Percentiles rank a stretch among this genome's conserved stretches.
phyloP scores from a whole-genome alignment of 75 land plant species.

The Adiantum capillusveneris region DNA sequence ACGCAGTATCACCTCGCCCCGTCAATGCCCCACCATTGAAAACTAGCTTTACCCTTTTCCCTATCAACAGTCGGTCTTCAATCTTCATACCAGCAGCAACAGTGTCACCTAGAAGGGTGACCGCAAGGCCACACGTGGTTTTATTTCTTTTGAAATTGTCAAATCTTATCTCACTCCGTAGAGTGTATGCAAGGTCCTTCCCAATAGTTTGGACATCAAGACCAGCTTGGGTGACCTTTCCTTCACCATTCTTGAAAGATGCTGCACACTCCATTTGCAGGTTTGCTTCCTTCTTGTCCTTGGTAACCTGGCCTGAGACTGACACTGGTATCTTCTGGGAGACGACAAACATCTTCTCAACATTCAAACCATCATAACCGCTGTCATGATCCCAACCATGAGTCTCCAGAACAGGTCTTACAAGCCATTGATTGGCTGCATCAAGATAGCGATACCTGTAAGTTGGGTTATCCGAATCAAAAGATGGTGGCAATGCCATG shows the following conservation, averaged over 20 bases:
- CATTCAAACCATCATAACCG: conserved; percentile 47
- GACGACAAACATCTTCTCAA: conserved; percentile 40
- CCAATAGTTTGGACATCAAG: conserved; percentile 44
- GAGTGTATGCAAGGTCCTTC: conserved; percentile 36
- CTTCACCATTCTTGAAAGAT: conserved; percentile 37
- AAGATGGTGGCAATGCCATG: conserved; percentile 38
- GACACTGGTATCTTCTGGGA: conserved; percentile 34
- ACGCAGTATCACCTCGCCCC: conserved; percentile 37
- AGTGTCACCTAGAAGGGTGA: conserved; percentile 32
- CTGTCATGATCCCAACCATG: conserved; percentile 62
- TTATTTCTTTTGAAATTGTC: conserved; percentile 31
- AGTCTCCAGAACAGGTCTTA: conserved; percentile 37
- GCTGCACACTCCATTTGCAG: conserved; percentile 39
- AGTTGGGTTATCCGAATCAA: conserved; percentile 43
- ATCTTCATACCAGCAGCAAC: conserved; percentile 38
- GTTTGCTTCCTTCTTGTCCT: conserved; percentile 44
- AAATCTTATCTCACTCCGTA: conserved; percentile 38
- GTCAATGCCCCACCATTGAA: conserved; percentile 48
- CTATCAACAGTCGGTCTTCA: conserved; percentile 36
- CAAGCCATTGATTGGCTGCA: conserved; percentile 39
- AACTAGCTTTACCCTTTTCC: conserved; percentile 31
- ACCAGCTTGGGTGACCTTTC: conserved; percentile 31
- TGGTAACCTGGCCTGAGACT: conserved; percentile 38
- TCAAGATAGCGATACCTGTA: conserved; percentile 40
- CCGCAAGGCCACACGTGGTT: conserved; percentile 31